These are phyloP conservation scores for Hypoxylon fuscum DNA, from an alignment of 495 filamentous ascomycete species.

Conservation along the genomic window DNA sequence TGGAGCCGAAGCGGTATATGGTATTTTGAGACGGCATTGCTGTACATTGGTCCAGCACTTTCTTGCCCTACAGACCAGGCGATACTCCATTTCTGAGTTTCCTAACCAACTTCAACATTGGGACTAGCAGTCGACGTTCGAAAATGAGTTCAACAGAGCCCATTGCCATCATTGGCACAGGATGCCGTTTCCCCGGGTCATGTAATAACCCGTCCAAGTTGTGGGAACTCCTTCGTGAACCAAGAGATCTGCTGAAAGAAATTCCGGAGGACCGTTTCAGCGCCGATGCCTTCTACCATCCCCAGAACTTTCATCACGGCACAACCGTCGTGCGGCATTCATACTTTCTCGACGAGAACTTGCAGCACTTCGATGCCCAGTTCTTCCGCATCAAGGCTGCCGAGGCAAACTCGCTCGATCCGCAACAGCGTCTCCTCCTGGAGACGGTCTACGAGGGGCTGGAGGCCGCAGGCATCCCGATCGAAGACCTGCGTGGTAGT, in stretches of 20 bases:
- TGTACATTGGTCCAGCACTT: too few species aligned
- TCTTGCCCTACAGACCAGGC: too few species aligned
- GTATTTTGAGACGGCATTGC: too few species aligned
- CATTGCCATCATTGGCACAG: slow-evolving; percentile 67
- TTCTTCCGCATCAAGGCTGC: slow-evolving; percentile 50
- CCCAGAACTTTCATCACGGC: too few species aligned
- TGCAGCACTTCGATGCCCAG: slow-evolving; percentile 51
- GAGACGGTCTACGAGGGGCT: slow-evolving; percentile 54
- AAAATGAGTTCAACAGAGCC: too few species aligned
- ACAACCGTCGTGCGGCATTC: too few species aligned
- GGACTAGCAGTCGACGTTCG: too few species aligned
- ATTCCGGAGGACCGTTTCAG: slow-evolving; percentile 72
- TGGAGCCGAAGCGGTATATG: too few species aligned
- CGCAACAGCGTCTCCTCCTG: slow-evolving; percentile 51
- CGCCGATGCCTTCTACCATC: too few species aligned
- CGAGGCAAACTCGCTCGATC: slow-evolving; percentile 45
- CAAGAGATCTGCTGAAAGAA: slow-evolving; percentile 52
- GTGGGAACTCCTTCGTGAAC: slow-evolving; percentile 64
- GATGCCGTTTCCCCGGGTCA: slow-evolving; percentile 65
- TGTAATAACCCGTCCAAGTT: slow-evolving; percentile 57
- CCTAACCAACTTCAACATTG: too few species aligned
- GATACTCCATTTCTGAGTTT: too few species aligned
- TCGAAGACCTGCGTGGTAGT: slow-evolving; percentile 37
- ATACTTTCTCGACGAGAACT: too few species aligned
- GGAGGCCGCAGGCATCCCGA: slow-evolving; percentile 51